phyloP scores from a whole-genome alignment of 805 yeast genomes.

The Saturnispora gosingensis region DNA sequence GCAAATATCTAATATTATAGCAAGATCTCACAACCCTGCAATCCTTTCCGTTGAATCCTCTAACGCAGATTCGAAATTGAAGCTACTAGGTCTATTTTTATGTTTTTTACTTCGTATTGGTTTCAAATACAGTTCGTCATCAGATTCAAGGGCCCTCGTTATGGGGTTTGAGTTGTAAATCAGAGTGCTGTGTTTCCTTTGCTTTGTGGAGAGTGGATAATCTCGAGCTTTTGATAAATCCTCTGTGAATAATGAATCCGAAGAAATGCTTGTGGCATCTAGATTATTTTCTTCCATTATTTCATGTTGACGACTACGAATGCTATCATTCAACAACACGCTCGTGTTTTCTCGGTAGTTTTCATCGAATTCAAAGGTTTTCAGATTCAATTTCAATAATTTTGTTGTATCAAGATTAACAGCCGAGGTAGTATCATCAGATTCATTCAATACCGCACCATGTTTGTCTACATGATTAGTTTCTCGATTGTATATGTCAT shows the following conservation, averaged over 20 bases:
- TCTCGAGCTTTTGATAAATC: not conserved
- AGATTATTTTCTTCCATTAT: not conserved
- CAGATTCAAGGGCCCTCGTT: not conserved
- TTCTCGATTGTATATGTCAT: not conserved
- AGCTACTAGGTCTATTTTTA: not conserved
- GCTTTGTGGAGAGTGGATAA: not conserved
- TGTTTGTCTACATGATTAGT: not conserved
- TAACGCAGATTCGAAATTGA: not conserved
- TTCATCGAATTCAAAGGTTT: constrained; percentile 3
- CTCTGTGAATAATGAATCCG: not conserved
- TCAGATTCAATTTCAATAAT: constrained; percentile 3
- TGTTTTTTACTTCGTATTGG: not conserved
- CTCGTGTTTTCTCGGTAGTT: not conserved
- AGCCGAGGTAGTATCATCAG: not conserved
- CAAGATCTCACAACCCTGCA: not conserved
- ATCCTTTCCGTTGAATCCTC: constrained; percentile 3
- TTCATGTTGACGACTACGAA: not conserved
- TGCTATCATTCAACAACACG: not conserved
- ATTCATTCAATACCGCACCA: not conserved
- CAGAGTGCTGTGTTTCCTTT: not conserved
- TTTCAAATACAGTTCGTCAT: constrained; percentile 4
- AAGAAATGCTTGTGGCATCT: not conserved
- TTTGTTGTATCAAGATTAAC: constrained; percentile 1
- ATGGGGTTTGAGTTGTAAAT: constrained; percentile 8
- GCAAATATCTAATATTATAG: not conserved